These are phyloP conservation scores for Hamigera avellanea DNA, from an alignment of 495 filamentous ascomycete genomes.

Conservation along the genomic window DNA sequence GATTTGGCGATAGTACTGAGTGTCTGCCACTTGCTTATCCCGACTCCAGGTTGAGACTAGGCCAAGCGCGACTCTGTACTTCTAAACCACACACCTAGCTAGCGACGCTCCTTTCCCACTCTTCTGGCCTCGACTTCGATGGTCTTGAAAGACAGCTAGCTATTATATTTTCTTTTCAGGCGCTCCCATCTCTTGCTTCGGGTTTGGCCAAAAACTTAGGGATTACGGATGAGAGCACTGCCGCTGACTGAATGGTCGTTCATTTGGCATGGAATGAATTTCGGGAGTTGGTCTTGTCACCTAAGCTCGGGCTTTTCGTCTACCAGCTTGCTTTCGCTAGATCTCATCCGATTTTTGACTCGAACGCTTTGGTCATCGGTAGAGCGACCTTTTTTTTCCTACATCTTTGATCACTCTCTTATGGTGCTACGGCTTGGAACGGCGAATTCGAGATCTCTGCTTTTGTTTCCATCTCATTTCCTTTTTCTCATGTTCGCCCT, in stretches of 20 bases:
- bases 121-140: constrained; percentile 18
- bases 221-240: too few species aligned
- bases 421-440: constrained; percentile 36
- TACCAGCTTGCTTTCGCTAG: background rate
- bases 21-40: constrained; percentile 16
- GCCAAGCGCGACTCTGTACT: constrained; percentile 11
- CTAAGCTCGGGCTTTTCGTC: background rate
- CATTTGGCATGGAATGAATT: too few species aligned
- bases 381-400: constrained; percentile 9
- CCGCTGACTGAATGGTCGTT: too few species aligned
- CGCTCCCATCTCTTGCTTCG: background rate
- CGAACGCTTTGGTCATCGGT: background rate
- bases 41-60: constrained; percentile 21
- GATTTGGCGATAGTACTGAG: constrained; percentile 9
- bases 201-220: background rate
- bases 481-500: background rate
- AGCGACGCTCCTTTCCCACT: constrained; percentile 13
- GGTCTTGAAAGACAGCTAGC: constrained; percentile 15
- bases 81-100: constrained; percentile 13
- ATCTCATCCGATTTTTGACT: background rate
- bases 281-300: background rate
- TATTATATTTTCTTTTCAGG: constrained; percentile 7
- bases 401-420: constrained; percentile 23
- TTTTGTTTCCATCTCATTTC: constrained; percentile 14
- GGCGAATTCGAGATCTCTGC: constrained; percentile 27